Evolutionary conservation across 768 basidiomycete species (phyloP), one percentile per base, ranked within the genome.

Genomic region (Fomitopsis pulvina): DNA sequence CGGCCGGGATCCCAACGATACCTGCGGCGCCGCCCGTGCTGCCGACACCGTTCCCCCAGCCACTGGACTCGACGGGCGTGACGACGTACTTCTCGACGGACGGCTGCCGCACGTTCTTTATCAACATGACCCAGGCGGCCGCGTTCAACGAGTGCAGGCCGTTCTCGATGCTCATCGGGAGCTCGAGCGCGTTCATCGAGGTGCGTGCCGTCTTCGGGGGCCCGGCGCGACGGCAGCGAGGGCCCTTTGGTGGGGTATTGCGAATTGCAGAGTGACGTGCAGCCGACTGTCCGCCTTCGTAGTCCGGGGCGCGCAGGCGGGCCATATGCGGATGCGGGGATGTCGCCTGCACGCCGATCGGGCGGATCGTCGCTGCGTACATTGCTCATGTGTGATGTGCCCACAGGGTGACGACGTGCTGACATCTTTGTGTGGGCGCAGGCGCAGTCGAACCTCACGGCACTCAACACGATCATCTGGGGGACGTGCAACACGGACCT

Each of bases 31-130:
- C 77, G 3, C 79, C 84, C 2, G 52, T 56, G 6, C 72, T 90
- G 22, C 86, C 87, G 7, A 80, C 78, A 4, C 89, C 89, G 0
- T 90, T 92, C 63, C 86, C 86, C 3, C 86, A 87, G 53, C 74
- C 87, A 0, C 82, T 82, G 61, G 88, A 88, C 60, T 37, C 34
- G 34, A 70, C 76, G 4, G 73, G 74, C 2, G 61, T 92, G 44
- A 68, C 77, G 14, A 63, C 72, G 38, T 87, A 89, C 63, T 90
- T 87, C 59, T 79, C 84, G 14, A 79, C 80, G 28, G 55, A 65
- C 12, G 64, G 72, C 40, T 94, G 91, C 60, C 74, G 78, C 42
- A 70, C 73, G 39, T 92, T 91, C 65, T 86, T 92, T 63, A 55
- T 68, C 14, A 87, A 86, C 53, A 91, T 92, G 83, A 85, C 87